These are phyloP conservation scores for Malus hybrid DNA, from an alignment of 331 rosid species.

Conservation along the genomic window DNA sequence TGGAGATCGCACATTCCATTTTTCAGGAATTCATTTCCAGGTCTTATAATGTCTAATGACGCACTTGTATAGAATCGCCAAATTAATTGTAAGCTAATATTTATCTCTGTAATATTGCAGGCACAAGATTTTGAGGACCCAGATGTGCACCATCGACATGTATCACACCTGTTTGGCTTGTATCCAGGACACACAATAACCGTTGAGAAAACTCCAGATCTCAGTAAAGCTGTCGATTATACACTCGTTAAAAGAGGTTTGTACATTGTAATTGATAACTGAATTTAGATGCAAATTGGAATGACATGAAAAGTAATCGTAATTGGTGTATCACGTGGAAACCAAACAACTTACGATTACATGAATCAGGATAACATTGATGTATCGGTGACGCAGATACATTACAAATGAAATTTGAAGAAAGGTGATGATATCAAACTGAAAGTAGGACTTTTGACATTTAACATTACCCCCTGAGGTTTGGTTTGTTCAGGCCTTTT, in stretches of 20 bases:
- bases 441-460: neutral
- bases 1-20: neutral
- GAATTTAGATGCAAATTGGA: neutral
- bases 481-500: neutral
- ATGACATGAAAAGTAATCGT: neutral
- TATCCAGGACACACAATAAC: conserved; percentile 86
- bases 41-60: conserved; percentile 2
- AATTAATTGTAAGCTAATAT: conserved; percentile 1
- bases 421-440: neutral
- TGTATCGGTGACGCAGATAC: neutral
- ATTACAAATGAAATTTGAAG: too few species aligned
- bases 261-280: neutral
- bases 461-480: neutral
- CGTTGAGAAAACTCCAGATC: conserved; percentile 30
- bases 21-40: neutral
- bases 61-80: neutral
- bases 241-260: neutral
- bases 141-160: conserved; percentile 69
- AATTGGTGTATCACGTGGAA: neutral
- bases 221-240: neutral
- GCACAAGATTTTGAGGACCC: conserved; percentile 85
- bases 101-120: conserved; percentile 22
- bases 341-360: neutral
- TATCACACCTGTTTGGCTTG: conserved; percentile 81
- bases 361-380: neutral